These are phyloP conservation scores for Galerina marginata DNA, from an alignment of 768 basidiomycete genomes.

Conservation along the genomic window DNA sequence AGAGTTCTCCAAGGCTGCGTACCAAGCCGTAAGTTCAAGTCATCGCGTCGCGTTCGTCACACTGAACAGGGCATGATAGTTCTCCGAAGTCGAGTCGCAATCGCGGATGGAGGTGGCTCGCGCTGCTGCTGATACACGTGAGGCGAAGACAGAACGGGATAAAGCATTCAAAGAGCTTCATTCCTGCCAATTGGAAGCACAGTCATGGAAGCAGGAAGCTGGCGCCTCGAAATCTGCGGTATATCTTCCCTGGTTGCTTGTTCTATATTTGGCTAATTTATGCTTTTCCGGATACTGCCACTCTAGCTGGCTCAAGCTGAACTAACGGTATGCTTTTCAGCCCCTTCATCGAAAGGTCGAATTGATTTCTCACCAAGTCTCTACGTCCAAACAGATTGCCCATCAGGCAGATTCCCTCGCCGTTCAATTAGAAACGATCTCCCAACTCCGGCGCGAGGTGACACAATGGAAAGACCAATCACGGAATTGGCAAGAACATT, in stretches of 20 bases:
- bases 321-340: constrained; percentile 47
- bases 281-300: constrained; percentile 6
- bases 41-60: not conserved
- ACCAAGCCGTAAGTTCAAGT: constrained; percentile 31
- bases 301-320: constrained; percentile 60
- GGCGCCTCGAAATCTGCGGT: constrained; percentile 50
- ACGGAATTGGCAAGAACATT: constrained; percentile 81
- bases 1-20: constrained; percentile 34
- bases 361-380: not conserved
- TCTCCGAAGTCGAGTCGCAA: constrained; percentile 61
- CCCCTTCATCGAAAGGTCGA: constrained; percentile 1
- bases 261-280: constrained; percentile 13
- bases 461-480: constrained; percentile 80
- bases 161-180: constrained; percentile 50
- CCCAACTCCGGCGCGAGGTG: constrained; percentile 66
- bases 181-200: constrained; percentile 47
- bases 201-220: constrained; percentile 52
- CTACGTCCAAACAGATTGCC: constrained; percentile 44
- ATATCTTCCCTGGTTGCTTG: constrained; percentile 32
- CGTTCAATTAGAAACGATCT: constrained; percentile 51
- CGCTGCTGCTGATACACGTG: constrained; percentile 48
- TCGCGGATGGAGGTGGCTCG: constrained; percentile 58
- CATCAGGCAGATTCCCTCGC: constrained; percentile 60
- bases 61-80: constrained; percentile 36
- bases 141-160: constrained; percentile 56